Percentiles rank a stretch among this genome's conserved stretches.
Evolutionary conservation across 306 rosid genomes (phyloP).

Genomic region (Vigna hirtella): DNA sequence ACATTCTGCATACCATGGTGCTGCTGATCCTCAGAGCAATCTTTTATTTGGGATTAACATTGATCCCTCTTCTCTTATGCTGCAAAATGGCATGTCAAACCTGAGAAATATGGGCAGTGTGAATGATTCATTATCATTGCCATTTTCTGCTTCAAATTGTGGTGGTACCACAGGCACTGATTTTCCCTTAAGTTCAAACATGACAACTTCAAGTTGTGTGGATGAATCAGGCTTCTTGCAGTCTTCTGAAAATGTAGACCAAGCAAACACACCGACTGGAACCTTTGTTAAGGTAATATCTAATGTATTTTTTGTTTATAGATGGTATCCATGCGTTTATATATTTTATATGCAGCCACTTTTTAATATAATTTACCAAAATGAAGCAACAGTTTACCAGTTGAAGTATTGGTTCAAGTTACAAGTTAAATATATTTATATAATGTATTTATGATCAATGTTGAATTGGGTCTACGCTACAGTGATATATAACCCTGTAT

Average conservation of each 20-base stretch:
- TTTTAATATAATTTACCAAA: constrained; percentile 17
- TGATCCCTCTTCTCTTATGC: constrained; percentile 74
- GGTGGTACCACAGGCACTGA: constrained; percentile 65
- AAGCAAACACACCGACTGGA: constrained; percentile 65
- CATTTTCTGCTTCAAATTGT: constrained; percentile 71
- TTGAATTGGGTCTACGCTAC: constrained; percentile 17
- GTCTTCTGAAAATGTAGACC: constrained; percentile 79
- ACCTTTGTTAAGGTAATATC: constrained; percentile 84
- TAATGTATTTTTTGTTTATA: constrained; percentile 13
- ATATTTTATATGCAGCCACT: constrained; percentile 10
- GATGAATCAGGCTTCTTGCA: constrained; percentile 79
- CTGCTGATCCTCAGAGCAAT: constrained; percentile 77
- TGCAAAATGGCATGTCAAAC: constrained; percentile 73
- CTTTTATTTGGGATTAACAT: constrained; percentile 83
- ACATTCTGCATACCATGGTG: constrained; percentile 74
- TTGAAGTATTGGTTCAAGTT: constrained; percentile 8
- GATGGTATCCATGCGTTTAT: constrained; percentile 2
- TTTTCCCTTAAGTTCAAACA: constrained; percentile 68
- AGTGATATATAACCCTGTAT: background rate
- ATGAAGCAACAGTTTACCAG: background rate
- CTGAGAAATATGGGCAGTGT: constrained; percentile 70
- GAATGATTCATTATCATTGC: constrained; percentile 58
- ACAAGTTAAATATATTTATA: constrained; percentile 18
- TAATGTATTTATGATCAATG: constrained; percentile 1
- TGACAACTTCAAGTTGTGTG: constrained; percentile 68